phyloP scores from a whole-genome alignment of 306 rosid genomes.

The Calophaca sinica region DNA sequence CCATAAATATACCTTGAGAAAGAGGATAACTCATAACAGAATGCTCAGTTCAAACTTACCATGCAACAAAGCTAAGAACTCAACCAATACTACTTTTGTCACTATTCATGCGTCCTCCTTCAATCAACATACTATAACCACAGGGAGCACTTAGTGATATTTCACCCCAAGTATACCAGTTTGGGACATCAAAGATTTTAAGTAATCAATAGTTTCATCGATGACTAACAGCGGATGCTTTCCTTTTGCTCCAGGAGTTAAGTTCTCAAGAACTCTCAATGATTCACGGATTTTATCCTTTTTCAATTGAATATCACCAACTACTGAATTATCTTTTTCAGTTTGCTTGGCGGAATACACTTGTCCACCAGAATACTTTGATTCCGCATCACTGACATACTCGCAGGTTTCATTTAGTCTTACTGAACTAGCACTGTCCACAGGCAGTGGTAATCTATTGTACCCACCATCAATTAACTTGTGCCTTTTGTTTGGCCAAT shows the following conservation, averaged over 20 bases:
- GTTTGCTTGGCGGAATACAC: slow-evolving; percentile 32
- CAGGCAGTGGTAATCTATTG: slow-evolving; percentile 48
- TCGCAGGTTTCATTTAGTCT: slow-evolving; percentile 49
- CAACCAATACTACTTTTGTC: slow-evolving; percentile 40
- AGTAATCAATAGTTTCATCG: slow-evolving; percentile 79
- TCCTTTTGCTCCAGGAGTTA: slow-evolving; percentile 85
- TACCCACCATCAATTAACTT: slow-evolving; percentile 59
- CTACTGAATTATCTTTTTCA: slow-evolving; percentile 38
- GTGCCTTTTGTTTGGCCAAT: slow-evolving; percentile 67
- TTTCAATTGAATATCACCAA: slow-evolving; percentile 49
- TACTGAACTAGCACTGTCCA: slow-evolving; percentile 51
- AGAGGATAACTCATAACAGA: slow-evolving; percentile 32
- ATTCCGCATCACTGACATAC: slow-evolving; percentile 62
- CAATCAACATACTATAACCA: slow-evolving; percentile 27
- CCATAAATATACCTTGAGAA: slow-evolving; percentile 54
- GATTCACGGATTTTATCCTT: slow-evolving; percentile 65
- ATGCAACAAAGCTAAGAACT: slow-evolving; percentile 55
- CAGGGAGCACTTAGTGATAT: slow-evolving; percentile 40
- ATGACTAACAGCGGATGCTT: slow-evolving; percentile 72
- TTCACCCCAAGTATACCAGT: slow-evolving; percentile 56
- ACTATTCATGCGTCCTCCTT: slow-evolving; percentile 41
- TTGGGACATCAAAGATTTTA: slow-evolving; percentile 64
- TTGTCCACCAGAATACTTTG: slow-evolving; percentile 51
- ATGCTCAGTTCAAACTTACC: slow-evolving; percentile 49
- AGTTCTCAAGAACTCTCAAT: slow-evolving; percentile 66